These are phyloP conservation scores for Coemansia sp. DNA, from an alignment of 192 early-diverging fungal genomes.

Conservation along the genomic window DNA sequence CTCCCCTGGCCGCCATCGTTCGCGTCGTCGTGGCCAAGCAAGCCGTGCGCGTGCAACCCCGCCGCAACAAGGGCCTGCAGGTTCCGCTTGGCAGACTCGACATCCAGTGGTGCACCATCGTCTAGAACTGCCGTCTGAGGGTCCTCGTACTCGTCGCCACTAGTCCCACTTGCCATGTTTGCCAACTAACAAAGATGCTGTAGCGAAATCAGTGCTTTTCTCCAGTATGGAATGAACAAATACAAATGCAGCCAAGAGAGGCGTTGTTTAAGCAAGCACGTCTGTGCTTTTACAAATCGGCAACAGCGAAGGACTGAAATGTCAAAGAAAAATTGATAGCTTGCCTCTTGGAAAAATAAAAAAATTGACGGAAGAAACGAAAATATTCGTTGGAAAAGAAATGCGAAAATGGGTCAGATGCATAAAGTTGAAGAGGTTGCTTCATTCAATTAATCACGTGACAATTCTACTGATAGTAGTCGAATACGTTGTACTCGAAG, in stretches of 20 bases:
- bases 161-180: background rate
- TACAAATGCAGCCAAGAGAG: no score
- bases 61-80: constrained; percentile 48
- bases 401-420: background rate
- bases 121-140: background rate
- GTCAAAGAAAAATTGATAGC: no score
- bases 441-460: background rate
- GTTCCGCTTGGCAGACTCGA: constrained; percentile 49
- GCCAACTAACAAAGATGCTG: background rate
- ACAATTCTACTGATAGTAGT: constrained; percentile 15
- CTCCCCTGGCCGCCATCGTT: constrained; percentile 5
- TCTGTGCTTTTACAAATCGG: no score
- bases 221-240: no score
- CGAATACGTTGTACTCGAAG: constrained; percentile 46
- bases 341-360: no score
- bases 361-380: no score
- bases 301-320: no score
- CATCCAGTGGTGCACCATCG: constrained; percentile 13
- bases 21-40: constrained; percentile 20
- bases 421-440: background rate
- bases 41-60: constrained; percentile 40
- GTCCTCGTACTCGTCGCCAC: background rate
- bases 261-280: no score
- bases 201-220: background rate
- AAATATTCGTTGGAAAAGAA: background rate